A percentile compares a stretch with the other conserved stretches of the same genome.
Conservation (phyloP, 1,139 yeast genomes). For the Taiozyma sp. region DNA sequence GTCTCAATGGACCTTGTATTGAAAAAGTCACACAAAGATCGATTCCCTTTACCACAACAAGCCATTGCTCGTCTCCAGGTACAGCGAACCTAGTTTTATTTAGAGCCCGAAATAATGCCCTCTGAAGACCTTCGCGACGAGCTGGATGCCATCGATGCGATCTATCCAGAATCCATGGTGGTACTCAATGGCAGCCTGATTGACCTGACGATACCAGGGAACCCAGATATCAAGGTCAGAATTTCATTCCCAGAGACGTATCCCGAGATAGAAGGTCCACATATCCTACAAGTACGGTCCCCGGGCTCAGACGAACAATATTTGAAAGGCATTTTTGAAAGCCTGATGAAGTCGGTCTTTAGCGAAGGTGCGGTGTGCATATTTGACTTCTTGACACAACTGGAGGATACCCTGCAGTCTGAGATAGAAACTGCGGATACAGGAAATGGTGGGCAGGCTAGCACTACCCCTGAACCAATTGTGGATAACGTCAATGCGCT, state of each 20-base stretch:
- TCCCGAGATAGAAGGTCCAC: constrained; percentile 58
- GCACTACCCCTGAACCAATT: constrained; percentile 2
- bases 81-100: neutral
- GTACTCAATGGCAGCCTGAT: constrained; percentile 39
- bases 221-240: constrained; percentile 52
- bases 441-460: neutral
- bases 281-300: constrained; percentile 45
- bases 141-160: constrained; percentile 78
- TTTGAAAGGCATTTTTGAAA: constrained; percentile 40
- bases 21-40: too few relatives aligned
- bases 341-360: constrained; percentile 46
- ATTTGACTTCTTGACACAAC: constrained; percentile 70
- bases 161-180: constrained; percentile 63
- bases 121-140: constrained; percentile 69
- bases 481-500: constrained; percentile 37
- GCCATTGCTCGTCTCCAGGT: constrained; percentile 8
- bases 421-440: constrained; percentile 5
- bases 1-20: too few relatives aligned
- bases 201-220: constrained; percentile 58
- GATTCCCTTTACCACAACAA: neutral
- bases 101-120: constrained; percentile 8
- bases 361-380: constrained; percentile 65
- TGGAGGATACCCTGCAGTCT: constrained; percentile 45
- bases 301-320: constrained; percentile 35
- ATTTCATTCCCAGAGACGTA: constrained; percentile 66